These are phyloP conservation scores for Kingdonia uniflora DNA, from an alignment of 164 flowering plant species.

Conservation along the genomic window DNA sequence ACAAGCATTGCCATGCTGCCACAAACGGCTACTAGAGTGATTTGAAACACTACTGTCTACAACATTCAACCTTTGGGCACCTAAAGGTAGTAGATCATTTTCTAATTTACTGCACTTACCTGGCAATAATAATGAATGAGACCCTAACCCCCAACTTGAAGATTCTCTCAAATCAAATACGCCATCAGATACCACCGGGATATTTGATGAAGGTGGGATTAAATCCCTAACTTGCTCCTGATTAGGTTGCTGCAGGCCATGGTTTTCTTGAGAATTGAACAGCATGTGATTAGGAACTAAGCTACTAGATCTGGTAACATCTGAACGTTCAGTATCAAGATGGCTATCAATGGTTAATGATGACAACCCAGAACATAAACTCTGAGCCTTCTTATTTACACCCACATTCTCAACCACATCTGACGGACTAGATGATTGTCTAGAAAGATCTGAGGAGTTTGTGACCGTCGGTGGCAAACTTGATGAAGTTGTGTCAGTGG, in stretches of 20 bases:
- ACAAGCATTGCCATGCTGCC: slow-evolving; percentile 14
- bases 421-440: slow-evolving; percentile 9
- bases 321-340: slow-evolving; percentile 5
- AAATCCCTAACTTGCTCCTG: slow-evolving; percentile 14
- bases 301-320: slow-evolving; percentile 1
- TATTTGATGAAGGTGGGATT: slow-evolving; percentile 2
- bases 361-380: slow-evolving; percentile 23
- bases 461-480: slow-evolving; percentile 11
- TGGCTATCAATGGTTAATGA: slow-evolving; percentile 14
- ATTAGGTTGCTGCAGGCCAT: slow-evolving; percentile 9
- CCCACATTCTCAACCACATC: slow-evolving; percentile 18
- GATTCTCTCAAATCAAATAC: slow-evolving; percentile 1
- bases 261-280: slow-evolving; percentile 7
- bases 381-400: slow-evolving; percentile 13
- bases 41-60: slow-evolving; percentile 11
- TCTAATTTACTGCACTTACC: slow-evolving; percentile 8
- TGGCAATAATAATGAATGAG: slow-evolving; percentile 4
- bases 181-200: slow-evolving; percentile 7
- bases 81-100: slow-evolving; percentile 13
- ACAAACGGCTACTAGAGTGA: slow-evolving; percentile 13
- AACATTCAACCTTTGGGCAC: slow-evolving; percentile 11
- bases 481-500: slow-evolving; percentile 37
- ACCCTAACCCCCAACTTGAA: slow-evolving; percentile 12
- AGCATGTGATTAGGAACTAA: slow-evolving; percentile 14
- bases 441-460: slow-evolving; percentile 14